phyloP scores from a whole-genome alignment of 2,329 filamentous ascomycete genomes.

The Xylariaceae sp. region DNA sequence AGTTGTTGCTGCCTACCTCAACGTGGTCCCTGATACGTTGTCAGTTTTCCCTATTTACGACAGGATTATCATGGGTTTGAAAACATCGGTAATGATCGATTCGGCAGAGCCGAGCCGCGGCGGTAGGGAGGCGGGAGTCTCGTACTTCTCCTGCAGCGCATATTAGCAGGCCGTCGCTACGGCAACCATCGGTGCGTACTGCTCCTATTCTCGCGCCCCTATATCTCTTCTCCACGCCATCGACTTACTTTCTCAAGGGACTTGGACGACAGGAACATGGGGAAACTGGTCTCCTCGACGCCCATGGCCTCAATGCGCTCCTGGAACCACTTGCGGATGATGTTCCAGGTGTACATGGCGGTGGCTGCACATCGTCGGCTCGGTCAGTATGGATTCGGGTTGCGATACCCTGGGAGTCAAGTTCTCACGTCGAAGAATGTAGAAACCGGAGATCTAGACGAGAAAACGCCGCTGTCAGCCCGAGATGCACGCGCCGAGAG shows the following conservation, averaged over 20 bases:
- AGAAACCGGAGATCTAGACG: conserved; percentile 88
- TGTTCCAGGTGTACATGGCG: conserved; percentile 62
- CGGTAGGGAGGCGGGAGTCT: neutral
- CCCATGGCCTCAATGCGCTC: conserved; percentile 81
- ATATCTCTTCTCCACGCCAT: neutral
- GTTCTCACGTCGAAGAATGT: conserved; percentile 68
- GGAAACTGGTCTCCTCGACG: conserved; percentile 94
- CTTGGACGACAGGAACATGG: conserved; percentile 89
- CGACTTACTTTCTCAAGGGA: conserved; percentile 61
- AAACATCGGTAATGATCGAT: neutral
- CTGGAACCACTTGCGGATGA: conserved; percentile 62
- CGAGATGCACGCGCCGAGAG: neutral
- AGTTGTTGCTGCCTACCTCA: conserved; percentile 41
- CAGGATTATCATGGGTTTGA: neutral
- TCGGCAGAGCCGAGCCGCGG: neutral
- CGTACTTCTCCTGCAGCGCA: conserved; percentile 22
- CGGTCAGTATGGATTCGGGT: conserved; percentile 7
- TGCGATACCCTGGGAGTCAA: neutral
- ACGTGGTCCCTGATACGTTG: conserved; percentile 77
- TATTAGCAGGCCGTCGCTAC: conserved; percentile 5
- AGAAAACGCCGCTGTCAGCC: conserved; percentile 1
- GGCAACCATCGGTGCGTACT: neutral
- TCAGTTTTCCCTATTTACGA: conserved; percentile 3
- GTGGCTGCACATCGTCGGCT: conserved; percentile 33
- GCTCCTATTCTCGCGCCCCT: neutral